Evolutionary conservation across 441 rosid genomes (phyloP), one percentile per base, ranked within the genome.

Genomic region (Raphanus hybrid): DNA sequence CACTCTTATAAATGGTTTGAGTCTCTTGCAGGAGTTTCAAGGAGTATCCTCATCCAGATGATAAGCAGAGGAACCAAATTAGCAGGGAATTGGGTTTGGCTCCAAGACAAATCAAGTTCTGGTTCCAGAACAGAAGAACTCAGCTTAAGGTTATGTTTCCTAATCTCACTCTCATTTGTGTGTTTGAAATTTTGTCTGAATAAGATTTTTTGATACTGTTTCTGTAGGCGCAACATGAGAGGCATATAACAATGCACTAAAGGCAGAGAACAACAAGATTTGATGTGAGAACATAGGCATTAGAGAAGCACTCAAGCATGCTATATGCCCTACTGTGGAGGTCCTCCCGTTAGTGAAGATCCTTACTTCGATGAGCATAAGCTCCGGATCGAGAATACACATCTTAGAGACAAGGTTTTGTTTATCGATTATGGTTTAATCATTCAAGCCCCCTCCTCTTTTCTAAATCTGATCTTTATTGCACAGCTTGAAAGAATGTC

Each of bases 221-320:
- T 26, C 11, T 9, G 12, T 76, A 95, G 99, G 89, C 97, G 2
- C 97, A 92, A 66, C 92, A 87, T 62, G 99, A 96, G 70, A 89
- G 97, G 85, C 92, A 0, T 95, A 92, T 78, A 96, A 93, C 79
- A 52, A 80, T 69, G 82, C 87, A 35, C 89, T 96, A 60, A 81
- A 94, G 69, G 79, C 86, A 5, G 97, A 96, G 81, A 96, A 96
- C 55, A 97, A 95, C 68, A 89, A 88, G 89, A 91, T 96, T 83
- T 88, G 98, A 2, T 92, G 97, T 32, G 97, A 96, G 74, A 96
- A 96, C 81, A 91, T 92, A 57, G 91, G 94, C 62, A 93, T 92
- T 39, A 83, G 97, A 77, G 97, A 91, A 84, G 97, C 99, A 0
- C 89, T 96, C 7, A 96, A 85, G 80, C 90, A 91, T 75, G 91